Evolutionary conservation across 495 filamentous ascomycete genomes (phyloP), one percentile per base, ranked within the genome.

Genomic region (Aspergillus funiculosus): DNA sequence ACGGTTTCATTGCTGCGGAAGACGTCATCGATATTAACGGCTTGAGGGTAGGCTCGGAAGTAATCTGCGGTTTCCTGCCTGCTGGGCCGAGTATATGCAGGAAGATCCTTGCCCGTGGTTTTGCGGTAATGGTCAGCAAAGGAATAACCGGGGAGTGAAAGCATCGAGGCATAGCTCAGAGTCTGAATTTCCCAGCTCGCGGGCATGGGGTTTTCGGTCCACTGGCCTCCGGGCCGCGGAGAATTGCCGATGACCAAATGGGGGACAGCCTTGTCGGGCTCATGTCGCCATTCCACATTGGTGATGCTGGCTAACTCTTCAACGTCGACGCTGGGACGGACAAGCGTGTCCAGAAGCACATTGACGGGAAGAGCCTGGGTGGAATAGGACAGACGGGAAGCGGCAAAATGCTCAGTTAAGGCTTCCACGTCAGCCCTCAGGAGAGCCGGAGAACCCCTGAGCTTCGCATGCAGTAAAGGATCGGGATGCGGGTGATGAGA

Each of bases 361-460:
- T 85, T 84, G 18, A 83, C 68, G 0, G 81, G 81, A 1, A 83
- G 68, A 1, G 81, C 79, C 53, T 83, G 80, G 1, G 71, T 80
- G 18, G 81, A 83, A 54, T 85, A 84, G 1, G 76, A 78, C 13
- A 82, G 66, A 6, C 69, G 66, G 0, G 81, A 80, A 1, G 77
- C 79, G 4, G 66, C 71, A 53, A 85, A 82, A 57, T 84, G 81
- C 5, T 74, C 71, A 6, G 80, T 81, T 6, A 83, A 62, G 13
- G 60, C 45, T 27, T 64, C 57, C 1, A 68, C 63, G 51, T 79
- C 67, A 32, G 64, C 58, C 25, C 77, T 54, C 6, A 82, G 65
- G 3, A 74, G 59, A 8, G 67, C 64, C 6, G 71, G 66, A 1
- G 58, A 49, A 39, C 48, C 52, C 19, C 61, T 60, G 29, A 83